These are phyloP conservation scores for Athelia psychrophila DNA, from an alignment of 1,284 basidiomycete genomes.

Conservation along the genomic window DNA sequence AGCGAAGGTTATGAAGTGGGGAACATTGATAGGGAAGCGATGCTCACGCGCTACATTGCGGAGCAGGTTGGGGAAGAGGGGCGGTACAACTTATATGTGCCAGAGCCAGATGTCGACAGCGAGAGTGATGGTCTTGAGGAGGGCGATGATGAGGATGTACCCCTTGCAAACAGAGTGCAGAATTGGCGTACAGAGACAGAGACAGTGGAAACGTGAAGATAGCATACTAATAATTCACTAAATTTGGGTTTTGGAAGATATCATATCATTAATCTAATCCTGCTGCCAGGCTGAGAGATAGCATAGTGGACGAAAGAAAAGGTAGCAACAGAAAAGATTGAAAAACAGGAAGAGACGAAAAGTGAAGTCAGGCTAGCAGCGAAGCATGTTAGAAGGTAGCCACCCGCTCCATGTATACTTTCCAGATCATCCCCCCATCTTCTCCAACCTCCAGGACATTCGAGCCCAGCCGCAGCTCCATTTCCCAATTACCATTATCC, in stretches of 20 bases:
- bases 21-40: slow-evolving; percentile 54
- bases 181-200: not conserved
- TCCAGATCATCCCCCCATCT: slow-evolving; percentile 62
- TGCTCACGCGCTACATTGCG: slow-evolving; percentile 55
- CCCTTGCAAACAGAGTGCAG: not conserved
- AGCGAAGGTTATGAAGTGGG: slow-evolving; percentile 80
- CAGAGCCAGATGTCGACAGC: slow-evolving; percentile 37
- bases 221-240: not conserved
- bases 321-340: not conserved
- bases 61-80: slow-evolving; percentile 49
- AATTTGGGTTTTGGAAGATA: not conserved
- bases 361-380: not conserved
- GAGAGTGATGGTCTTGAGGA: slow-evolving; percentile 18
- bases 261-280: not conserved
- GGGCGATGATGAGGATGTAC: slow-evolving; percentile 9
- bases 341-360: not conserved
- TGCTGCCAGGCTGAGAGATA: not conserved
- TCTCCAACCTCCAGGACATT: slow-evolving; percentile 70
- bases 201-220: not conserved
- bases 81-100: slow-evolving; percentile 61
- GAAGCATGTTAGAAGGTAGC: slow-evolving; percentile 3
- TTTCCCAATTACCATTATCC: slow-evolving; percentile 49
- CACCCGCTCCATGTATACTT: slow-evolving; percentile 55
- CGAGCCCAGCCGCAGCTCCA: slow-evolving; percentile 49
- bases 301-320: not conserved